Base-by-base conservation (phyloP, 805 yeast genomes). In the Teunomyces cretensis region DNA sequence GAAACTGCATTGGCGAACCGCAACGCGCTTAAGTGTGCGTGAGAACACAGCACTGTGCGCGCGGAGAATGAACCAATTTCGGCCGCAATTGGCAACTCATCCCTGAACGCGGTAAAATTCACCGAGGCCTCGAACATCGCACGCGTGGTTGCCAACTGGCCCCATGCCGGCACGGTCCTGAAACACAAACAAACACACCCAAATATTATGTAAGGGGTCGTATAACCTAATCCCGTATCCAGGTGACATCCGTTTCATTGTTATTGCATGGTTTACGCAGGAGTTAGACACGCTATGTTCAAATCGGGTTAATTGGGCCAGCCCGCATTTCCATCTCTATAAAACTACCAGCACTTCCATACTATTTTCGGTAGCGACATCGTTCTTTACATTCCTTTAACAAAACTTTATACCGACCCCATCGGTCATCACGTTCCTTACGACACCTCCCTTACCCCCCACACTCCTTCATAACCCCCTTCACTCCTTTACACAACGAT, bases 401-500 rank as follows among this genome's bases (percentile, higher is more conserved):
- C 13, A 33, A 33, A 17, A 33, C 9, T 8, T 6, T 33, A 17
- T 22, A 33, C 22, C 6, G 19, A 13, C 22, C 27, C 28, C 17
- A 35, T 24, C 12, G 28, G 27, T 35, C 38, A 35, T 22, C 16
- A 35, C 38, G 28, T 35, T 35, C 38, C 38, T 35, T 35, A n/a
- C 22, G 14, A 35, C 19, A 32, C n/a, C 2, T 9, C 9, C 14
- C 12, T 1, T 9, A 14, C 38, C 38, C 28, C 12, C 19, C 38
- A 35, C 38, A 7, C 38, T 33, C 38, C 16, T 35, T 40, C 30
- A 16, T 17, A 13, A 28, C 36, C 26, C 22, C 19, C 30, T 30
- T 38, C 45, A 33, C 30, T 46, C 48, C 37, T 41, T 43, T 22
- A 24, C n/a, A 17, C 12, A 47, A 47, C 33, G 15, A 56, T 57